phyloP scores from a whole-genome alignment of 805 yeast species.

The Cyberlindnera bimundalis region DNA sequence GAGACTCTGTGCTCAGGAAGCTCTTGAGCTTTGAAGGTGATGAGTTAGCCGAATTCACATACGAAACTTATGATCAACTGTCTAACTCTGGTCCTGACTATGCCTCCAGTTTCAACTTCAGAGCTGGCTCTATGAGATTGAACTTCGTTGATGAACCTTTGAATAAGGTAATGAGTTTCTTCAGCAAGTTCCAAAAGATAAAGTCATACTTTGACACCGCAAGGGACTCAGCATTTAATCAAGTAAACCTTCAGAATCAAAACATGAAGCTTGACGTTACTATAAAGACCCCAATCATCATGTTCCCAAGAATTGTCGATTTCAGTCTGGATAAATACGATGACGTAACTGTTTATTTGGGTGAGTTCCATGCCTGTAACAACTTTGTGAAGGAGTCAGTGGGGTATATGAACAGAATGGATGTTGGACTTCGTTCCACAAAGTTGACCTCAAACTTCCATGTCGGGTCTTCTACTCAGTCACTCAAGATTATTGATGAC shows the following conservation, averaged over 20 bases:
- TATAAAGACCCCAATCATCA: slow-evolving; percentile 77
- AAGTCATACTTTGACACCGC: slow-evolving; percentile 87
- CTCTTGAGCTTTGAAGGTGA: slow-evolving; percentile 78
- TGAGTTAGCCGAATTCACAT: slow-evolving; percentile 74
- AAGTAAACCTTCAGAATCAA: slow-evolving; percentile 60
- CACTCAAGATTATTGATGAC: slow-evolving; percentile 60
- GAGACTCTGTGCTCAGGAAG: slow-evolving; percentile 57
- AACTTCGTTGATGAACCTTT: slow-evolving; percentile 83
- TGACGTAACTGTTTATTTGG: slow-evolving; percentile 66
- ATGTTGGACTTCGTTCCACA: slow-evolving; percentile 70
- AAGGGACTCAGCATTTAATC: slow-evolving; percentile 82
- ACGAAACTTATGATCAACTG: slow-evolving; percentile 72
- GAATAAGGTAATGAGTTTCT: slow-evolving; percentile 58
- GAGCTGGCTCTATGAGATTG: slow-evolving; percentile 71
- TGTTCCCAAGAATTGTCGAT: slow-evolving; percentile 62
- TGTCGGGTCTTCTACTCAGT: slow-evolving; percentile 36
- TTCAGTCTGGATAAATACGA: slow-evolving; percentile 46
- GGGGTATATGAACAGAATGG: slow-evolving; percentile 48
- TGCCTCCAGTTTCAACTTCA: slow-evolving; percentile 55
- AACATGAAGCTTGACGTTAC: slow-evolving; percentile 67
- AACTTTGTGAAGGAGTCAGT: slow-evolving; percentile 38
- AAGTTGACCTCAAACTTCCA: slow-evolving; percentile 61
- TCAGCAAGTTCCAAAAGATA: slow-evolving; percentile 78
- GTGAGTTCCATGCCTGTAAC: slow-evolving; percentile 75
- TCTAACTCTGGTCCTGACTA: slow-evolving; percentile 44